These are phyloP conservation scores for Acer campestre DNA, from an alignment of 345 rosid genomes.

Conservation along the genomic window DNA sequence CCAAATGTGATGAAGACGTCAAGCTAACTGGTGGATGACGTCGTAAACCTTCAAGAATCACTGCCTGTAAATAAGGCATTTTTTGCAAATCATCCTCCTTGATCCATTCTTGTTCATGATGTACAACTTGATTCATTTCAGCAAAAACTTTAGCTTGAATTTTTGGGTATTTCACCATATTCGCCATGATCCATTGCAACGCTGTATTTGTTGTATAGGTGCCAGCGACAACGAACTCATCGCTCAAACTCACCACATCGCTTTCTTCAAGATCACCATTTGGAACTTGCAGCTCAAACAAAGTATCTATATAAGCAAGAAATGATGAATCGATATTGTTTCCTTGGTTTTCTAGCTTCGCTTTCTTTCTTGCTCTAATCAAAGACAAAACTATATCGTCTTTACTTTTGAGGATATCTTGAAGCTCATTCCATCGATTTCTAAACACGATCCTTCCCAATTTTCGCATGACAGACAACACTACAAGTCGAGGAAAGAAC, in stretches of 20 bases:
- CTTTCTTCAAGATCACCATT: conserved; percentile 17
- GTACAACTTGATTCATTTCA: conserved; percentile 21
- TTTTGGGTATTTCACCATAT: conserved; percentile 22
- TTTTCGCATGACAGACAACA: not conserved
- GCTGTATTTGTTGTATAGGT: conserved; percentile 17
- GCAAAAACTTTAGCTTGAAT: conserved; percentile 14
- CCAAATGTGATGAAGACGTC: not conserved
- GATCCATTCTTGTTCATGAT: not conserved
- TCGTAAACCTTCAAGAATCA: conserved; percentile 17
- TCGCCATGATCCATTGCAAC: conserved; percentile 28
- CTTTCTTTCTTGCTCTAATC: conserved; percentile 8
- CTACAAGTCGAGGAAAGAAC: not conserved
- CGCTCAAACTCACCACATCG: conserved; percentile 10
- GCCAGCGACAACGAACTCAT: conserved; percentile 24
- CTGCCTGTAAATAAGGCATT: conserved; percentile 17
- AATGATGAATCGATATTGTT: not conserved
- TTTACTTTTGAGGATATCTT: not conserved
- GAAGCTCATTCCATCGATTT: conserved; percentile 2
- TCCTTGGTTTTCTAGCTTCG: conserved; percentile 1
- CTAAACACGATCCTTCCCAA: conserved; percentile 1
- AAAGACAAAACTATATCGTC: not conserved
- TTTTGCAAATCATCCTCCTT: conserved; percentile 16
- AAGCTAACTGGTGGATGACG: conserved; percentile 13
- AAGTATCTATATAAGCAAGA: conserved; percentile 11
- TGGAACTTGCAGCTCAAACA: conserved; percentile 13